Conservation (phyloP, 2,329 filamentous ascomycete genomes). For the Colletotrichum simmondsii region DNA sequence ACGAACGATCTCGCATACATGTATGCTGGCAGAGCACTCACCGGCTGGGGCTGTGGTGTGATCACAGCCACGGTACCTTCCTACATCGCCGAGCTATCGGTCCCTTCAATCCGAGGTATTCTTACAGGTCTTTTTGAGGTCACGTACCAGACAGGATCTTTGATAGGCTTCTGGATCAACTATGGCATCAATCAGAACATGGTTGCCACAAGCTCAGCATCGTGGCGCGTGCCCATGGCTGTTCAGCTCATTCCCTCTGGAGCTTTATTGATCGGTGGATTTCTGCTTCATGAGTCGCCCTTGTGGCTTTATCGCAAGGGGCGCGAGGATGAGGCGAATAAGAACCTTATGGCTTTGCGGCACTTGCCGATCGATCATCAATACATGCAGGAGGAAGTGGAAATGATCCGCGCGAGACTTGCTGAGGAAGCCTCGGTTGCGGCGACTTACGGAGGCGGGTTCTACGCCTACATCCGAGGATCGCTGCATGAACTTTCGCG, state of each 20-base stretch:
- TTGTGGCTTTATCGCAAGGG: constrained; percentile 38
- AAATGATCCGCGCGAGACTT: constrained; percentile 53
- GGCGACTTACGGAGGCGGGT: constrained; percentile 44
- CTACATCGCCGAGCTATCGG: constrained; percentile 72
- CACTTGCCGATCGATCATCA: constrained; percentile 52
- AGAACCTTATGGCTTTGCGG: constrained; percentile 54
- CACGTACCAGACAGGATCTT: constrained; percentile 62
- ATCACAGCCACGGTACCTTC: constrained; percentile 69
- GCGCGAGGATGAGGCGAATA: constrained; percentile 39
- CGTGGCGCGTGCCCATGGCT: constrained; percentile 62
- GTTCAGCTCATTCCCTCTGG: constrained; percentile 57
- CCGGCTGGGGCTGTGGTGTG: constrained; percentile 66
- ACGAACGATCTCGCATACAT: constrained; percentile 56
- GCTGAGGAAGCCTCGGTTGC: constrained; percentile 47
- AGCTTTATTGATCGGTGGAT: constrained; percentile 55
- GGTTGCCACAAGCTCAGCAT: constrained; percentile 42
- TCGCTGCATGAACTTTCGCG: constrained; percentile 47
- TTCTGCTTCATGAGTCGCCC: constrained; percentile 46
- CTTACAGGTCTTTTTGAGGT: constrained; percentile 65
- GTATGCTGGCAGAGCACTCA: constrained; percentile 65
- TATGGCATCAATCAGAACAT: constrained; percentile 55
- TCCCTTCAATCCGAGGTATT: constrained; percentile 67
- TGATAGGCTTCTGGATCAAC: constrained; percentile 64
- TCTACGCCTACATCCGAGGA: constrained; percentile 47
- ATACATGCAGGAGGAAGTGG: constrained; percentile 59